Evolutionary conservation across 768 basidiomycete genomes (phyloP).

Genomic region (Psilocybe cyanescens): DNA sequence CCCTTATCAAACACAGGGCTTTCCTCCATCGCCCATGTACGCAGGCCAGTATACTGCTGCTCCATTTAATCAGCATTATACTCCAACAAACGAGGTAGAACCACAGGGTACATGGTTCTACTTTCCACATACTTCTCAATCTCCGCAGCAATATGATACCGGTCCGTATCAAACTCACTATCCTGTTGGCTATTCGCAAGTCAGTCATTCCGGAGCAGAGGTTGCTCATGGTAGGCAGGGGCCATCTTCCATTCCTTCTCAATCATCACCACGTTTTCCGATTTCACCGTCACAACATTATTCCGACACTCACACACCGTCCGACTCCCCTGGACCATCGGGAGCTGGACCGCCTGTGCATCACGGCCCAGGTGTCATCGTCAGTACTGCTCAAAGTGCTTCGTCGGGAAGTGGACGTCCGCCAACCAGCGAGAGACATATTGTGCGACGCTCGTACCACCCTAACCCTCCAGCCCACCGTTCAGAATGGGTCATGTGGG

Average conservation of each 20-base stretch:
- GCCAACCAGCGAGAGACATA: constrained; percentile 28
- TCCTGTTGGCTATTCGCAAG: constrained; percentile 31
- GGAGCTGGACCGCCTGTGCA: constrained; percentile 1
- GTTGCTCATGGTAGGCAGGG: constrained; percentile 17
- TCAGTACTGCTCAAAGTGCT: constrained; percentile 6
- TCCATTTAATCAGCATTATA: constrained; percentile 39
- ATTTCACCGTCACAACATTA: constrained; percentile 9
- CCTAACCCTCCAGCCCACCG: constrained; percentile 74
- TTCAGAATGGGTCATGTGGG: constrained; percentile 97
- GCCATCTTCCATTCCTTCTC: constrained; percentile 22
- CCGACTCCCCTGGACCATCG: constrained; percentile 5
- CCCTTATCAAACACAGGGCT: constrained; percentile 38
- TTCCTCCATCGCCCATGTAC: constrained; percentile 34
- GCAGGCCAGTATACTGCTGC: constrained; percentile 37
- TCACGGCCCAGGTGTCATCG: not conserved
- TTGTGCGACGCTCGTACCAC: constrained; percentile 61
- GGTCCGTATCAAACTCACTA: constrained; percentile 35
- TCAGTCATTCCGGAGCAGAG: constrained; percentile 27
- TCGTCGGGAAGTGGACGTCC: constrained; percentile 17
- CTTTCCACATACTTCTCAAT: constrained; percentile 31
- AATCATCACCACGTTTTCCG: constrained; percentile 4
- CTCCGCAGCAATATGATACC: constrained; percentile 30
- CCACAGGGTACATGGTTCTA: constrained; percentile 61
- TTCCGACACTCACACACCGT: constrained; percentile 11
- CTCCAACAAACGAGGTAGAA: constrained; percentile 36